phyloP scores from a whole-genome alignment of 345 rosid species.

The Pistacia integerrima region DNA sequence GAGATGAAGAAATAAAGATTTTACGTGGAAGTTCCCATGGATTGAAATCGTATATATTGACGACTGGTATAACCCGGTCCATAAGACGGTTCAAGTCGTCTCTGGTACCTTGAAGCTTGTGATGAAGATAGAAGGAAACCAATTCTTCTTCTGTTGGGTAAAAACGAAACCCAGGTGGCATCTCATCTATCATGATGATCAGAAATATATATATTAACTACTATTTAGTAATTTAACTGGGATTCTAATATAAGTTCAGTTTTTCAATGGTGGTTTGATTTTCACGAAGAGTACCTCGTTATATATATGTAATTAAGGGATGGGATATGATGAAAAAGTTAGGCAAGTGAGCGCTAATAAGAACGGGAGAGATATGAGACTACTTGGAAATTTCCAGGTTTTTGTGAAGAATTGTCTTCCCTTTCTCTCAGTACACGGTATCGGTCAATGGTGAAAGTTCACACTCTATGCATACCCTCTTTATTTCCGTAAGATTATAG shows the following conservation, averaged over 20 bases:
- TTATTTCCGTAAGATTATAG: too few relatives aligned
- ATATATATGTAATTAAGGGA: neutral
- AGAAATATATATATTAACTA: neutral
- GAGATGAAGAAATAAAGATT: neutral
- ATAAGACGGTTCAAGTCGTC: constrained; percentile 35
- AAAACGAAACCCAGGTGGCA: constrained; percentile 59
- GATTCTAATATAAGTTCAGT: neutral
- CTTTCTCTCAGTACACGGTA: neutral
- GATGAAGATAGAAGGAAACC: constrained; percentile 43
- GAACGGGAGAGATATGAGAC: too few relatives aligned
- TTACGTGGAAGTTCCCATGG: constrained; percentile 44
- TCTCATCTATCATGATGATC: constrained; percentile 23
- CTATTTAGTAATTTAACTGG: neutral
- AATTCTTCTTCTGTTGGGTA: constrained; percentile 64
- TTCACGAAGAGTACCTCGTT: neutral
- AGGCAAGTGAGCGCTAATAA: neutral
- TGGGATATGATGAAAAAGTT: neutral
- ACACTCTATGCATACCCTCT: too few relatives aligned
- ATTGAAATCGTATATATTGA: constrained; percentile 36
- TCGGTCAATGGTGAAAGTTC: neutral
- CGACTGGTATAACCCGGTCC: constrained; percentile 49
- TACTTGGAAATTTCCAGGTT: neutral
- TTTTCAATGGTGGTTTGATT: neutral
- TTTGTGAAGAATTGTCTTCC: neutral
- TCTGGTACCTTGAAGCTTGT: constrained; percentile 37